Conservation (phyloP, 208 protist genomes). For the Acanthamoeba triangularis region DNA sequence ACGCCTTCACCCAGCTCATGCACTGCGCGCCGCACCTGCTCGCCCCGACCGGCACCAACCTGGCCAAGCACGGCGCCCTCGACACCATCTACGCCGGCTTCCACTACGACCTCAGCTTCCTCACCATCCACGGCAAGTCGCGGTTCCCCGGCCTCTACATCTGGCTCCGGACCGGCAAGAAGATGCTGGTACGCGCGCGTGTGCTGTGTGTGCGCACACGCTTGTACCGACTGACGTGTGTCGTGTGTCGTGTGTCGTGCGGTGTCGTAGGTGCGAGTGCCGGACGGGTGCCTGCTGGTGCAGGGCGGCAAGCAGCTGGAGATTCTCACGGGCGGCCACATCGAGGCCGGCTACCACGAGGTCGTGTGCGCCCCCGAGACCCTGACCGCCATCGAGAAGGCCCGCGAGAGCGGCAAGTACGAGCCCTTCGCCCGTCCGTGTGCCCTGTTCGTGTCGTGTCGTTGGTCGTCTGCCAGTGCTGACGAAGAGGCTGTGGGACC, state of each 20-base stretch:
- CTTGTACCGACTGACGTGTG: background rate
- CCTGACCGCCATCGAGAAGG: constrained; percentile 71
- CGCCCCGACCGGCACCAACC: constrained; percentile 89
- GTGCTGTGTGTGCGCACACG: background rate
- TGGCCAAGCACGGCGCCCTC: constrained; percentile 73
- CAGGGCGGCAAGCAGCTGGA: constrained; percentile 93
- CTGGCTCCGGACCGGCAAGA: constrained; percentile 87
- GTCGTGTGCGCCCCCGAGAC: constrained; percentile 89
- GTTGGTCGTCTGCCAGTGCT: background rate
- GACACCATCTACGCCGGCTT: constrained; percentile 90
- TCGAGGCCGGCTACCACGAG: constrained; percentile 90
- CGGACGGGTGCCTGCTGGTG: constrained; percentile 89
- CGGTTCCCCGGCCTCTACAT: constrained; percentile 90
- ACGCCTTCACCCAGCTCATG: constrained; percentile 83
- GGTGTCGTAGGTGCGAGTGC: constrained; percentile 79
- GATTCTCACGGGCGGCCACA: constrained; percentile 88
- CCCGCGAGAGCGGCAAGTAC: background rate
- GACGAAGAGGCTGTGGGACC: background rate
- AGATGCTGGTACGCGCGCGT: constrained; percentile 69
- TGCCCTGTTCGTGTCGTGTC: background rate
- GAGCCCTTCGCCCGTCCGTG: no score
- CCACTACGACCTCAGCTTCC: constrained; percentile 92
- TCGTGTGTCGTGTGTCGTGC: background rate
- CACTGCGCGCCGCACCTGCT: constrained; percentile 90
- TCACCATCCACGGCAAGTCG: constrained; percentile 91